Percentiles rank a stretch among this genome's conserved stretches.
Conservation (phyloP, 2,329 filamentous ascomycete genomes). For the Colletotrichum navitas region DNA sequence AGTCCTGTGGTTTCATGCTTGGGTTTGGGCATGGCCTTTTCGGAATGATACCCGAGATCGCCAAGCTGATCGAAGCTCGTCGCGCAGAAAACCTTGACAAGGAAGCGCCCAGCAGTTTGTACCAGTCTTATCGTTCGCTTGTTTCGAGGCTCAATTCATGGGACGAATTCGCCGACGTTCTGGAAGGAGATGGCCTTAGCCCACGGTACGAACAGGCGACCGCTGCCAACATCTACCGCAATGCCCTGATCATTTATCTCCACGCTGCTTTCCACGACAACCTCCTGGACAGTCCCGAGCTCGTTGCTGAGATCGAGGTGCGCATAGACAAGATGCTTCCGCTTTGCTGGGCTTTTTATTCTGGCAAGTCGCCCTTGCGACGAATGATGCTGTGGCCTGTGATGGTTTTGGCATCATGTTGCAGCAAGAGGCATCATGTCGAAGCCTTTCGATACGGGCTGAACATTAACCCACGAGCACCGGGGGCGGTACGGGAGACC, state of each 20-base stretch:
- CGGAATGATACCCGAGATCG: not conserved
- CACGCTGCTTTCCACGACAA: not conserved
- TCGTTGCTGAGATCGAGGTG: not conserved
- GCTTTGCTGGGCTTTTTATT: not conserved
- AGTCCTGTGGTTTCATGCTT: not conserved
- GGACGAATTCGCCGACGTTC: not conserved
- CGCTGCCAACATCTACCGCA: not conserved
- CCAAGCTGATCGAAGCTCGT: not conserved
- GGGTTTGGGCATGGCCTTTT: not conserved
- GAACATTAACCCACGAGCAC: not conserved
- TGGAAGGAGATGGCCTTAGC: not conserved
- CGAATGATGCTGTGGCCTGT: conserved; percentile 21
- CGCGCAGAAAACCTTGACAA: not conserved
- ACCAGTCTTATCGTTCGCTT: not conserved
- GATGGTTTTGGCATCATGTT: conserved; percentile 14
- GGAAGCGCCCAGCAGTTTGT: not conserved
- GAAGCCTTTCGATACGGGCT: not conserved
- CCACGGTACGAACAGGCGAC: not conserved
- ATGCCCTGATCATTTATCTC: not conserved
- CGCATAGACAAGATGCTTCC: conserved; percentile 8
- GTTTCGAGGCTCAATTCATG: not conserved
- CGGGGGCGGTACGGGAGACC: not conserved
- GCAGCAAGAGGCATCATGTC: not conserved
- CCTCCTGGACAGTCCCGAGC: not conserved
- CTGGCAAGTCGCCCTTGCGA: not conserved